These are phyloP conservation scores for Cerioporus squamosus DNA, from an alignment of 1,284 basidiomycete genomes.

Conservation along the genomic window DNA sequence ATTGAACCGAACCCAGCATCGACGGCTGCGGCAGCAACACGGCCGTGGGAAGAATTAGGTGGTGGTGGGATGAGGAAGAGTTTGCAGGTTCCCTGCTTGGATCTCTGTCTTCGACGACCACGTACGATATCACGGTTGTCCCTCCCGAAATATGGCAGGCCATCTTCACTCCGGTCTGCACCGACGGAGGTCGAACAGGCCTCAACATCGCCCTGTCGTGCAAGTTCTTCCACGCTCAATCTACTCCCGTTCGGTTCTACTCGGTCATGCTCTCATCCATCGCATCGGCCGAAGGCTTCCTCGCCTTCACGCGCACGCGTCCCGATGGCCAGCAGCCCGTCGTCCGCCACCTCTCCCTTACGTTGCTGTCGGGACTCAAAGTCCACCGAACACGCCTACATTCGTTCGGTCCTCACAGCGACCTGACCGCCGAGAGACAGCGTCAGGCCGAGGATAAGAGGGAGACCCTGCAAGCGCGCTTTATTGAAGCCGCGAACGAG, in stretches of 20 bases:
- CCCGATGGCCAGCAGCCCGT: neutral
- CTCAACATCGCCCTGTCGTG: neutral
- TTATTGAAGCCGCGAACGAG: neutral
- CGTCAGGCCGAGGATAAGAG: too few relatives aligned
- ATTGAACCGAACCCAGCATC: too few relatives aligned
- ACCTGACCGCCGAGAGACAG: neutral
- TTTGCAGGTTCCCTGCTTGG: too few relatives aligned
- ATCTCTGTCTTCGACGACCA: neutral
- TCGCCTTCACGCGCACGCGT: neutral
- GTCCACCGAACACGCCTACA: too few relatives aligned
- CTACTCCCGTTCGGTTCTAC: neutral
- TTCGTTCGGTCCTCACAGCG: too few relatives aligned
- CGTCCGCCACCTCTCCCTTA: neutral
- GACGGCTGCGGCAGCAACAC: too few relatives aligned
- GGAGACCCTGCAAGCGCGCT: neutral
- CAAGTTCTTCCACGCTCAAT: neutral
- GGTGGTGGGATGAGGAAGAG: too few relatives aligned
- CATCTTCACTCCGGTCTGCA: neutral
- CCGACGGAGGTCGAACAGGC: neutral
- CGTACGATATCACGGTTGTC: neutral
- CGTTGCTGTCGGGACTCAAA: neutral
- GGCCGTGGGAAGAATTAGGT: too few relatives aligned
- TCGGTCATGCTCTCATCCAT: neutral
- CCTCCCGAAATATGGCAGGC: slow-evolving; percentile 1
- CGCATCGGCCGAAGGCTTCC: neutral